Percentiles rank a stretch among this genome's conserved stretches.
These are phyloP conservation scores for Sporisorium exsertum DNA, from an alignment of 1,284 basidiomycete species.

Conservation along the genomic window DNA sequence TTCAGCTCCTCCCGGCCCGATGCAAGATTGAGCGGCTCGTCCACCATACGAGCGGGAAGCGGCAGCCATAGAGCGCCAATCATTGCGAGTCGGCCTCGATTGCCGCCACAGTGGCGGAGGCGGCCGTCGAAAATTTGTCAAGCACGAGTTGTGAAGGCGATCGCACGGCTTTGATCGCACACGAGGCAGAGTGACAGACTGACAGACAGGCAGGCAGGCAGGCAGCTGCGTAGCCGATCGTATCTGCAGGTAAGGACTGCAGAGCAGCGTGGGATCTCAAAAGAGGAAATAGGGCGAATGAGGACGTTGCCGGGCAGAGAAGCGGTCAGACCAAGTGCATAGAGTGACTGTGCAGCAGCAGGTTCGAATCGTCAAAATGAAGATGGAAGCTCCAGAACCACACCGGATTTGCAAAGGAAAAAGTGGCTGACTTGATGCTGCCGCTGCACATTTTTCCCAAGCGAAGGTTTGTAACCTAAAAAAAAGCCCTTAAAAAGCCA, in stretches of 20 bases:
- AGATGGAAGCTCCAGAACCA: background rate
- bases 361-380: background rate
- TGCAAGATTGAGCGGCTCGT: background rate
- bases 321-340: background rate
- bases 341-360: background rate
- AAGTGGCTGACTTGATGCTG: slow-evolving; percentile 2
- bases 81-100: background rate
- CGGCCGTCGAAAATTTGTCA: background rate
- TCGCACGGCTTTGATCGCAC: no score
- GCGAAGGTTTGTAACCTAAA: slow-evolving; percentile 36
- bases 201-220: background rate
- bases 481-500: background rate
- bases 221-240: background rate
- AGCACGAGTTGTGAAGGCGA: no score
- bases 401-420: background rate
- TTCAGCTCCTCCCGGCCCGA: background rate
- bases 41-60: background rate
- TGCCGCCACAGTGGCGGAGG: slow-evolving; percentile 6
- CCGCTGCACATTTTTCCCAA: slow-evolving; percentile 23
- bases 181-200: no score
- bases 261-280: background rate
- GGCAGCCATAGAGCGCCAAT: background rate
- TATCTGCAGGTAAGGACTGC: background rate
- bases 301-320: background rate
- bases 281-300: background rate